Conservation (phyloP, 2,329 filamentous ascomycete genomes). For the Cercospora nicotianae region DNA sequence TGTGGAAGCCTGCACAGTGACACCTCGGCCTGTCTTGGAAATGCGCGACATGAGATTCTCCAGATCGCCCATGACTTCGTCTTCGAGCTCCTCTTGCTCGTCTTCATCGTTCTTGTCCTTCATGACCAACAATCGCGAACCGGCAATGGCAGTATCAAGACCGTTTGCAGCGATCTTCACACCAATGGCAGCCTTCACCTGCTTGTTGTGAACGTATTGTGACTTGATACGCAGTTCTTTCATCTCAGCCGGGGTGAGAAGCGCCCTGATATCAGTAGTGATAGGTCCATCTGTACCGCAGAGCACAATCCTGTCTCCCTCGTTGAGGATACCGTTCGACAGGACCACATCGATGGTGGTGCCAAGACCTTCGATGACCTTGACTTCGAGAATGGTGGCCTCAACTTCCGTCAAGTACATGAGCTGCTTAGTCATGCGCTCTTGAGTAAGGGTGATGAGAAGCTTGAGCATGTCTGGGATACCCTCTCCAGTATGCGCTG, state of each 20-base stretch:
- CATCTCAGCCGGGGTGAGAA: slow-evolving; percentile 88
- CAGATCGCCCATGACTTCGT: slow-evolving; percentile 94
- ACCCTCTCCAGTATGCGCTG: slow-evolving; percentile 97
- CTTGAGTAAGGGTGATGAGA: slow-evolving; percentile 85
- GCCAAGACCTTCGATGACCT: slow-evolving; percentile 97
- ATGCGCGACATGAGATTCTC: slow-evolving; percentile 88
- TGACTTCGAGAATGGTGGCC: slow-evolving; percentile 96
- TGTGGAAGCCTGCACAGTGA: slow-evolving; percentile 95
- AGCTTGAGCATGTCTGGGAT: slow-evolving; percentile 98
- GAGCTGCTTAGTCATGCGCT: slow-evolving; percentile 92
- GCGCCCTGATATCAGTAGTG: slow-evolving; percentile 88
- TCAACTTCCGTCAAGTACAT: slow-evolving; percentile 99
- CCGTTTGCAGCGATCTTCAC: slow-evolving; percentile 98
- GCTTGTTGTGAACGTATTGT: slow-evolving; percentile 97
- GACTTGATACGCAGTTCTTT: slow-evolving; percentile 95
- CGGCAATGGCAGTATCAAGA: slow-evolving; percentile 92
- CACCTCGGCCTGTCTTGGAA: slow-evolving; percentile 87
- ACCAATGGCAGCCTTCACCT: slow-evolving; percentile 96
- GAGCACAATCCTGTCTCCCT: slow-evolving; percentile 91
- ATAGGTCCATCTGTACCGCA: slow-evolving; percentile 98
- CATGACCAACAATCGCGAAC: slow-evolving; percentile 89
- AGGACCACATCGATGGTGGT: slow-evolving; percentile 98
- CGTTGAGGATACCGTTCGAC: slow-evolving; percentile 89
- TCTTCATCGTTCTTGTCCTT: slow-evolving; percentile 89
- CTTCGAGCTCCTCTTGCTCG: slow-evolving; percentile 75